Evolutionary conservation across 1,139 yeast species (phyloP).

Genomic region (Pneumocystis sp.): DNA sequence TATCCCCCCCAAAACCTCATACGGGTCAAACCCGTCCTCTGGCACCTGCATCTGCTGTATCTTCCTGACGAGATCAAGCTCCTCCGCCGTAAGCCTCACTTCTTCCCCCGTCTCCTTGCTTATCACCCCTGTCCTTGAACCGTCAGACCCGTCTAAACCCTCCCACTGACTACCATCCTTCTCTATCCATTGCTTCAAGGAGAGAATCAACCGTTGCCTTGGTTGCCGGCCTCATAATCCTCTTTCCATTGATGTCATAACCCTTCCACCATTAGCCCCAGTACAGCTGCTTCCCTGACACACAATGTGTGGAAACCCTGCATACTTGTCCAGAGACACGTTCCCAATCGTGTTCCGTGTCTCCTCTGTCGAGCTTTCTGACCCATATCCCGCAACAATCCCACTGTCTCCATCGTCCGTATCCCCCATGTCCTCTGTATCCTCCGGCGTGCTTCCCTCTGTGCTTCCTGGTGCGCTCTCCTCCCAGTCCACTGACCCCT

Average conservation of each 20-base stretch:
- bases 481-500: too few relatives aligned
- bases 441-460: too few relatives aligned
- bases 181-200: constrained; percentile 78
- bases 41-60: constrained; percentile 76
- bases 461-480: too few relatives aligned
- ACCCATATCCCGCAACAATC: constrained; percentile 80
- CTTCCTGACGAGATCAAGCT: constrained; percentile 72
- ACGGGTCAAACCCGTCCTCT: constrained; percentile 68
- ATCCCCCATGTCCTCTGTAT: not conserved
- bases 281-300: not conserved
- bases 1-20: constrained; percentile 35
- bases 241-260: constrained; percentile 88
- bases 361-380: constrained; percentile 83
- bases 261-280: not conserved
- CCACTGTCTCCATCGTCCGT: constrained; percentile 53
- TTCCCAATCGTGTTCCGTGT: constrained; percentile 82
- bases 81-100: constrained; percentile 74
- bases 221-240: constrained; percentile 97
- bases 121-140: constrained; percentile 53
- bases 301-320: constrained; percentile 94
- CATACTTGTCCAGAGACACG: constrained; percentile 58
- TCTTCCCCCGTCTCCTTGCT: constrained; percentile 85
- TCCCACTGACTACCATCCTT: constrained; percentile 49
- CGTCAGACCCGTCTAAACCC: not conserved
- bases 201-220: constrained; percentile 86